phyloP scores from a whole-genome alignment of 352 stramenopile genomes.

The Phytopythium aichiense region DNA sequence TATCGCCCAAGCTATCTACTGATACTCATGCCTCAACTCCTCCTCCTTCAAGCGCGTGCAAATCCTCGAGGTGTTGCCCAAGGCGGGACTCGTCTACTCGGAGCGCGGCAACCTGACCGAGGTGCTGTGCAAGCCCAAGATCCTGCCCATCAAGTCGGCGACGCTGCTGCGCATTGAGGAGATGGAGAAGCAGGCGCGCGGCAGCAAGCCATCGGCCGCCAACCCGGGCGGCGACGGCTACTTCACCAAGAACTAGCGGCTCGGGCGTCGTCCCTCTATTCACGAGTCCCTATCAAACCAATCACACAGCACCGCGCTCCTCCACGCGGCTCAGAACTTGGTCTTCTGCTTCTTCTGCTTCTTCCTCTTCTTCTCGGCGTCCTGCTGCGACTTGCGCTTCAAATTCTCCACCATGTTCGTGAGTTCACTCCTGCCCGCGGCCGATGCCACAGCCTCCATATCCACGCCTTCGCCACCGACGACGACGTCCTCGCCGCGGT shows the following conservation, averaged over 20 bases:
- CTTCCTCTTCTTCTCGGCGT: constrained; percentile 30
- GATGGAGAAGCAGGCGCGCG: constrained; percentile 70
- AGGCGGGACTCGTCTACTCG: too few relatives aligned
- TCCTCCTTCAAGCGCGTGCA: too few relatives aligned
- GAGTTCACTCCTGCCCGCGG: constrained; percentile 34
- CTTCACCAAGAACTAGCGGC: constrained; percentile 9
- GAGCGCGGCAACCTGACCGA: constrained; percentile 1
- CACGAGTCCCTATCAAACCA: constrained; percentile 52
- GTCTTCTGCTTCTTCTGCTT: constrained; percentile 65
- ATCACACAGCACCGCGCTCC: constrained; percentile 74
- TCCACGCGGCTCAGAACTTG: constrained; percentile 37
- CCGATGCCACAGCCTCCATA: constrained; percentile 11
- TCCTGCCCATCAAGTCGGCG: constrained; percentile 87
- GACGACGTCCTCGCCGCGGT: constrained; percentile 17
- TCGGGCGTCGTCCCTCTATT: neutral
- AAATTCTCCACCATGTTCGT: constrained; percentile 77
- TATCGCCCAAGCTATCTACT: too few relatives aligned
- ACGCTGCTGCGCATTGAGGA: constrained; percentile 84
- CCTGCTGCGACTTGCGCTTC: constrained; percentile 68
- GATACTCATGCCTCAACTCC: too few relatives aligned
- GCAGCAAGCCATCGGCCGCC: constrained; percentile 21
- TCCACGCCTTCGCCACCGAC: neutral
- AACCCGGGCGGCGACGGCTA: constrained; percentile 13
- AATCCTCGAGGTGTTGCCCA: too few relatives aligned
- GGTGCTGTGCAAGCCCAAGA: constrained; percentile 73